Base-by-base conservation (phyloP, 169 alveolate species). In the Eimeria nieschulzi region DNA sequence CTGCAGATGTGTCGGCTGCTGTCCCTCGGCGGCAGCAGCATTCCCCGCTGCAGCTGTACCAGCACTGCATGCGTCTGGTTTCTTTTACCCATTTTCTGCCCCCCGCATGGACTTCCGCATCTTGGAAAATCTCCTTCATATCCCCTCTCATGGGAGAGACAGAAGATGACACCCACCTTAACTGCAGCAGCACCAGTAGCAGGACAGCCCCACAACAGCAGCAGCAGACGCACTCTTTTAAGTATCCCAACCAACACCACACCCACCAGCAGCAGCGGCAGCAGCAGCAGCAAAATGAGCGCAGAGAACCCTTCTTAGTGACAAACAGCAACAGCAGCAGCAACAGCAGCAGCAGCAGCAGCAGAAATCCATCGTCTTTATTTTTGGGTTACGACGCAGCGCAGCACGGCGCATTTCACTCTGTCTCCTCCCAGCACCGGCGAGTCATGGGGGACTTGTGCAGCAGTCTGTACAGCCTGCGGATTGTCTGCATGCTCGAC, bases 41-140 rank as follows among this genome's bases (percentile, higher is more conserved):
- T 17, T 66, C 92, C 51, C 76, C 83, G 53, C 70, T 56, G 84
- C 26, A 61, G 39, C 61, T 68, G 63, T 85, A 85, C 72, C 61
- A 39, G 64, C 70, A 59, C 63, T 68, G 73, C 85, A 71, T 85
- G 92, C 85, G 85, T 12, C 70, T 85, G 15, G 85, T 85, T 8
- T 25, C 72, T 25, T 61, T 23, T 39, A 85, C 92, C 3, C 92
- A 85, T 71, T 63, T 64, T 26, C 63, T 85, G 39, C 92, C 92
- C 19, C 72, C 92, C 21, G 33, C 83, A 5, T 85, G 92, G 92
- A 79, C 63, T 75, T 19, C 76, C 23, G 46, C 90, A 59, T 13
- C 59, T 54, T 25, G 90, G 78, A 25, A 9, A 9, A 8, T 12
- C 46, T 63, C 59, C 61, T 23, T 7, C 51, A 21, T 63, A 59